A percentile compares a stretch with the other conserved stretches of the same genome.
These are phyloP conservation scores for Athelia psychrophila DNA, from an alignment of 1,284 basidiomycete species.

Conservation along the genomic window DNA sequence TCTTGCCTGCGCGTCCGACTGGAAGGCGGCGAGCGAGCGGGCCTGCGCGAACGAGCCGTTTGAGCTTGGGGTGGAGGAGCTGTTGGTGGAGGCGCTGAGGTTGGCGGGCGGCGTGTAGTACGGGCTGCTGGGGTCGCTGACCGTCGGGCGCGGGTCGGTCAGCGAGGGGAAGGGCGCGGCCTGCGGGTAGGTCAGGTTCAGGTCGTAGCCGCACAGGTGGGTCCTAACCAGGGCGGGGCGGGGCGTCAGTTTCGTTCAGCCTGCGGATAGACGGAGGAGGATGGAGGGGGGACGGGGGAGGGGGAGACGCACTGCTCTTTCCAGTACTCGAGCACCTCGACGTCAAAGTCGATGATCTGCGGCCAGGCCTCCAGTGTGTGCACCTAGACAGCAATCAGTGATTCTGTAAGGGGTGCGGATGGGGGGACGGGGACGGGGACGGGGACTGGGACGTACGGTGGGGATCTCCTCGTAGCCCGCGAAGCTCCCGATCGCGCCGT, in stretches of 20 bases:
- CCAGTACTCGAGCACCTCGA: slow-evolving; percentile 64
- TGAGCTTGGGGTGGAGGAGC: too few relatives aligned
- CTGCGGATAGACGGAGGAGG: background rate
- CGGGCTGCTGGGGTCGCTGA: too few relatives aligned
- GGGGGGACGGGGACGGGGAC: too few relatives aligned
- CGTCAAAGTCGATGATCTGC: slow-evolving; percentile 69
- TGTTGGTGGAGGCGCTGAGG: too few relatives aligned
- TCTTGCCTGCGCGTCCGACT: background rate
- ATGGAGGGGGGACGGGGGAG: background rate
- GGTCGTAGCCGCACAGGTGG: slow-evolving; percentile 60
- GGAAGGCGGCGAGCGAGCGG: background rate
- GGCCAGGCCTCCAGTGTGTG: slow-evolving; percentile 66
- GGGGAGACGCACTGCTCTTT: slow-evolving; percentile 53
- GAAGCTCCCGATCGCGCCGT: slow-evolving; percentile 52
- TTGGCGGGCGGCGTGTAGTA: too few relatives aligned
- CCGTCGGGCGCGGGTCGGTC: slow-evolving; percentile 9
- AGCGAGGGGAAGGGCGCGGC: slow-evolving; percentile 50
- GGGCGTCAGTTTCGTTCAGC: slow-evolving; percentile 1
- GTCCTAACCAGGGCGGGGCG: slow-evolving; percentile 32
- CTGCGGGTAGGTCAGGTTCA: slow-evolving; percentile 72
- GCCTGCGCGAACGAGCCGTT: background rate
- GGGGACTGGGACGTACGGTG: slow-evolving; percentile 45
- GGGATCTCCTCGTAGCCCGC: slow-evolving; percentile 50
- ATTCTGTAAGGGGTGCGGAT: too few relatives aligned
- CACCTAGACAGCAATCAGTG: too few relatives aligned